A percentile compares a stretch with the other conserved stretches of the same genome.
These are phyloP conservation scores for Akanthomyces lecanii DNA, from an alignment of 2,329 filamentous ascomycete species.

Conservation along the genomic window DNA sequence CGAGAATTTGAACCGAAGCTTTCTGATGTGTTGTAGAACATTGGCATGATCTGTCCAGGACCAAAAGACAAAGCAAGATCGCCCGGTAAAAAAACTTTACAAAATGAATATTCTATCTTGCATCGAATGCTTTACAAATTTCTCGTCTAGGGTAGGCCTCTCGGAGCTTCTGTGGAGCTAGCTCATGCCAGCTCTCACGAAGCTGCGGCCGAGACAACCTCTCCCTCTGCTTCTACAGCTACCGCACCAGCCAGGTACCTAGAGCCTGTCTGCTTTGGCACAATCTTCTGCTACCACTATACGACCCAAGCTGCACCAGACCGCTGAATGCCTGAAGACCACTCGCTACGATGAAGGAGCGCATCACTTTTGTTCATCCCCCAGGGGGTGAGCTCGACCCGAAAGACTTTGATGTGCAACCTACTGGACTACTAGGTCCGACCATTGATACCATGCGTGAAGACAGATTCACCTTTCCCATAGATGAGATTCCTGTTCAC, in stretches of 20 bases:
- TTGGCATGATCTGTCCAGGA: too few species aligned
- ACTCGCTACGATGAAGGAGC: constrained; percentile 58
- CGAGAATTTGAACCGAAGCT: too few species aligned
- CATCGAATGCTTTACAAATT: background rate
- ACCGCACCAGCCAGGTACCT: background rate
- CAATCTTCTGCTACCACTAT: background rate
- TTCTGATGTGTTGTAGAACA: too few species aligned
- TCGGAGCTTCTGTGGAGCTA: constrained; percentile 1
- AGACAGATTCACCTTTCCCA: constrained; percentile 68
- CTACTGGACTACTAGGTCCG: constrained; percentile 51
- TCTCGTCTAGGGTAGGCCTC: constrained; percentile 2
- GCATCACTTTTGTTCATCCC: constrained; percentile 73
- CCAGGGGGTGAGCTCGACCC: constrained; percentile 63
- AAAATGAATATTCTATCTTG: too few species aligned
- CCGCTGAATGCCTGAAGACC: background rate
- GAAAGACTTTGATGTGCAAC: constrained; percentile 54
- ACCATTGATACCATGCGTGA: constrained; percentile 66
- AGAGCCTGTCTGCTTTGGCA: background rate
- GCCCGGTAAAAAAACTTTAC: too few species aligned
- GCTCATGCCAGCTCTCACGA: constrained; percentile 1
- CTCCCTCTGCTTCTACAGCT: background rate
- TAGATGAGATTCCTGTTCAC: constrained; percentile 69
- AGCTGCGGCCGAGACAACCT: background rate
- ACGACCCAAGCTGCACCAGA: background rate
- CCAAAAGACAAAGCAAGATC: too few species aligned